Evolutionary conservation across 257 asterid genomes (phyloP), one percentile per base, ranked within the genome.

Genomic region (Solanum chaucha): DNA sequence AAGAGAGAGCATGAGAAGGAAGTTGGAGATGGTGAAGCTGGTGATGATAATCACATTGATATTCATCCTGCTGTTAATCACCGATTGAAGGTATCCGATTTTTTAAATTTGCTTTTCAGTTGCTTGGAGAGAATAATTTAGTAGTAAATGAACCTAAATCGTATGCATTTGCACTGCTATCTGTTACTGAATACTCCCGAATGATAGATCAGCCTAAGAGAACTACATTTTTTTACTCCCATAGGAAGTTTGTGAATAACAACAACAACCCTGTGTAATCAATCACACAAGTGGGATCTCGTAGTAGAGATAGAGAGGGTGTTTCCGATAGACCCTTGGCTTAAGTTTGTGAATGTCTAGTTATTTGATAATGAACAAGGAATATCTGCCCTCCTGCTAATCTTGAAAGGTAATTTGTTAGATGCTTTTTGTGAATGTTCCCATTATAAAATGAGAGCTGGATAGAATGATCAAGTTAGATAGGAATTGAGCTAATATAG

Each of bases 41-140:
- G 87, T 13, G 97, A 93, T 24, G 96, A 93, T 6, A 91, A 88
- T n/a, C 94, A 88, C 22, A 95, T 95, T 85, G 98, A 93, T 89
- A 91, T 95, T 68, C 98, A 96, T 88, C 99, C 99, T 32, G 98
- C 97, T 74, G 98, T 96, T 46, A 95, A 96, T 93, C 99, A 95
- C 71, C 92, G 95, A 88, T 88, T 95, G 86, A 96, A 95, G 98
- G 99, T 95, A 64, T 10, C 36, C 8, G 0, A 28, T 28, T 30
- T 28, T 4, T 30, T 10, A 5, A 48, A 26, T 4, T 44, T 44
- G n/a, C 24, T 28, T 80, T 28, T 8, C 67, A 28, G 19, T 80
- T 46, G 10, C 67, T 46, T 28, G 4, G 36, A 28, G 38, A 46
- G 40, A 68, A 44, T 78, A 78, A 24, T 46, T 48, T 35, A 46